phyloP scores from a whole-genome alignment of 2,329 filamentous ascomycete species.

The Apiospora pterosperma region DNA sequence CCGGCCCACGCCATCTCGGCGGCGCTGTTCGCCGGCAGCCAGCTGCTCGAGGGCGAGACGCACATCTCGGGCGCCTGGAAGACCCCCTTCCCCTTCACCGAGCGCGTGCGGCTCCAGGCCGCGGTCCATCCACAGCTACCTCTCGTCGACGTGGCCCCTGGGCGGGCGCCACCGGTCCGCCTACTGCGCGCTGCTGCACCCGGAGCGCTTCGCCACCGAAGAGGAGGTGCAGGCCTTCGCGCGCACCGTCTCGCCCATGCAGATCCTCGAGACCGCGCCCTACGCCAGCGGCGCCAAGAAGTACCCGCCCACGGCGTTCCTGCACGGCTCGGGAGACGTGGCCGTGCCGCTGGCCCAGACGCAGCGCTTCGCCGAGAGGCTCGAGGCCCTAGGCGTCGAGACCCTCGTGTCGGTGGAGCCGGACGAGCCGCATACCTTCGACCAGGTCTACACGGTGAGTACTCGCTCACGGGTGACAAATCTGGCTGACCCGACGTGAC shows the following conservation, averaged over 20 bases:
- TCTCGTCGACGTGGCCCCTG: background rate
- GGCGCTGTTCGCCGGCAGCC: background rate
- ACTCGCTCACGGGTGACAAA: background rate
- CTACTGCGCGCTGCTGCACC: background rate
- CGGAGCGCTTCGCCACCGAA: background rate
- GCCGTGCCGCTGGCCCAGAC: background rate
- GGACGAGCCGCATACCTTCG: background rate
- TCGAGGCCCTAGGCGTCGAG: background rate
- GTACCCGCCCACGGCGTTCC: background rate
- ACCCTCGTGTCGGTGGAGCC: background rate
- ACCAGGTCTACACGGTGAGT: slow-evolving; percentile 2
- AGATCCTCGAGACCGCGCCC: background rate
- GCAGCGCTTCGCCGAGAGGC: background rate
- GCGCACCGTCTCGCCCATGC: slow-evolving; percentile 2
- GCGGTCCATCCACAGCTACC: slow-evolving; percentile 3
- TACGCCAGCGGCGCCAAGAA: background rate
- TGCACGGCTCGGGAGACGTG: background rate
- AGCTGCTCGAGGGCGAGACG: background rate
- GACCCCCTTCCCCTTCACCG: background rate
- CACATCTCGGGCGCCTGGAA: background rate
- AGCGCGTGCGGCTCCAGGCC: slow-evolving; percentile 1
- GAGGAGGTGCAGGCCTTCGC: background rate
- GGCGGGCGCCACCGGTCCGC: slow-evolving; percentile 1
- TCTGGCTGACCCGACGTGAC: background rate
- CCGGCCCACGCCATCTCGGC: background rate